Evolutionary conservation across 768 basidiomycete genomes (phyloP).

Genomic region (Naganishia friedmannii): DNA sequence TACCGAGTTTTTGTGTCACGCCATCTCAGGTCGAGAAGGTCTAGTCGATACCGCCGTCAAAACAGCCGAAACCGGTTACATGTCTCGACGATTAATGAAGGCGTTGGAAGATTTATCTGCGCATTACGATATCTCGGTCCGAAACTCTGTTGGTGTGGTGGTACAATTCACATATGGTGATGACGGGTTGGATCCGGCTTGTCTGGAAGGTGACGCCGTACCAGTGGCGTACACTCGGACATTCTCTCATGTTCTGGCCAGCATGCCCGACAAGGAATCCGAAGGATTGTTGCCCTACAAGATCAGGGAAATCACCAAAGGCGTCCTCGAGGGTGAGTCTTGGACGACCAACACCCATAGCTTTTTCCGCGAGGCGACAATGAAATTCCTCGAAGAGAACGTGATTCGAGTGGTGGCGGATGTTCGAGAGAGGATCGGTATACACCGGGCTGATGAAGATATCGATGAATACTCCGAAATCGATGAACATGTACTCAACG

Average conservation of each 20-base stretch:
- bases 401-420: constrained; percentile 67
- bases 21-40: constrained; percentile 97
- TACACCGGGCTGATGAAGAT: constrained; percentile 74
- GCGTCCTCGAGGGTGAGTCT: constrained; percentile 34
- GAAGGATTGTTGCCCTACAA: constrained; percentile 75
- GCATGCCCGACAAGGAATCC: constrained; percentile 63
- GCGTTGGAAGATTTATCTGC: constrained; percentile 94
- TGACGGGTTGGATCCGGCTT: constrained; percentile 94
- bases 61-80: constrained; percentile 99
- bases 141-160: constrained; percentile 88
- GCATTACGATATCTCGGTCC: constrained; percentile 91
- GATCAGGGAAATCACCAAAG: constrained; percentile 64
- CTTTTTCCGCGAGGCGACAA: constrained; percentile 48
- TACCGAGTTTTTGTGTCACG: constrained; percentile 97
- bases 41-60: constrained; percentile 99
- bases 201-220: constrained; percentile 89
- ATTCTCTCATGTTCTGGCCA: constrained; percentile 77
- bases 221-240: constrained; percentile 85
- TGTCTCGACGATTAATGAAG: constrained; percentile 99
- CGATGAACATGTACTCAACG: constrained; percentile 61
- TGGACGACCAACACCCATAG: constrained; percentile 46
- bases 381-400: constrained; percentile 66
- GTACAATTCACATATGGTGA: constrained; percentile 97
- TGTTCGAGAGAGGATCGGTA: constrained; percentile 68
- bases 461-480: constrained; percentile 64